Base-by-base conservation (phyloP, 2,329 filamentous ascomycete genomes). In the Apiospora saccharicola region DNA sequence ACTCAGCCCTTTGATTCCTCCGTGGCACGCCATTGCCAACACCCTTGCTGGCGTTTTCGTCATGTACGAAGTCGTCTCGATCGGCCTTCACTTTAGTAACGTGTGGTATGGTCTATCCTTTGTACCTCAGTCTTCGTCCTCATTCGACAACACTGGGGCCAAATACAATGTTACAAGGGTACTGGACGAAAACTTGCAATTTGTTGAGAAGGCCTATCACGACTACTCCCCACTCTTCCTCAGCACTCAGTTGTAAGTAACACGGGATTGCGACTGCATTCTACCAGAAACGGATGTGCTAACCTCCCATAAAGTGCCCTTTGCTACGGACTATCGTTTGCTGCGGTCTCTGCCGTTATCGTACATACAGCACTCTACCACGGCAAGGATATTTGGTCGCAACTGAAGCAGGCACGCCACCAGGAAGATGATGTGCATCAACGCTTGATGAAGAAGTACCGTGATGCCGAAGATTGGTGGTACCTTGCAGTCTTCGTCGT, bases 221-320 rank as follows among this genome's bases (percentile, higher is more conserved):
- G 78, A 79, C 2, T 91, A 89, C 74, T 89, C 89, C 43, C 89
- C 88, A 0, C 81, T 90, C 61, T 90, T 89, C 71, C 78, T 90
- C 1, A 46, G 69, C 70, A 34, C 70, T 67, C 64, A 73, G 51
- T 69, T 51, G 69, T 70, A 46, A 67, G 53, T 47, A 13, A 49
- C 13, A 68, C 57, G 26, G 26, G 67, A 19, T 53, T 24, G 51
- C 30, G 3, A 22, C 44, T 41, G 57, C n/a, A 3, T 26, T 30
- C 10, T 68, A 26, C 13, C 41, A 34, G n/a, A 57, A 24, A 61
- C 46, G 71, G 61, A 57, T 67, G 34, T 34, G 69, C 19, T 70
- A 51, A 69, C 64, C 49, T 19, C 44, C 68, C 5, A 13, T 72
- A 14, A n/a, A 61, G 37, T 69, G 69, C 70, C 43, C 70, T 86